phyloP scores from a whole-genome alignment of 2,329 filamentous ascomycete genomes.

The Aspergillus sp. region DNA sequence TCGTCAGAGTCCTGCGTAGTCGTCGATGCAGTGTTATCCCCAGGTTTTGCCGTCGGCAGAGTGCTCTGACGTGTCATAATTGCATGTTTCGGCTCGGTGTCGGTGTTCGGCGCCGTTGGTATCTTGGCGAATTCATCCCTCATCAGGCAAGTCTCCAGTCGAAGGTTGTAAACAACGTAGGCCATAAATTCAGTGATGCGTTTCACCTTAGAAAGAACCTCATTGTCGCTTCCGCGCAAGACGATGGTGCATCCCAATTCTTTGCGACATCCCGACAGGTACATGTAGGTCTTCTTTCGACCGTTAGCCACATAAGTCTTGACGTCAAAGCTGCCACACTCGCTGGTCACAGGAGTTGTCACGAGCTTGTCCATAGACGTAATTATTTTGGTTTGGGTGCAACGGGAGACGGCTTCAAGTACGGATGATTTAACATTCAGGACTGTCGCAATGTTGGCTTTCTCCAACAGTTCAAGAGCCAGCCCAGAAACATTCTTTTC shows the following conservation, averaged over 20 bases:
- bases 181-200: slow-evolving; percentile 97
- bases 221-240: slow-evolving; percentile 73
- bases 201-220: slow-evolving; percentile 75
- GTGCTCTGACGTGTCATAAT: slow-evolving; percentile 7
- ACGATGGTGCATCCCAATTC: slow-evolving; percentile 94
- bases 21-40: slow-evolving; percentile 6
- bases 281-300: slow-evolving; percentile 91
- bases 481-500: slow-evolving; percentile 90
- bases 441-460: slow-evolving; percentile 86
- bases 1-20: slow-evolving; percentile 13
- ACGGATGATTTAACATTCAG: slow-evolving; percentile 98
- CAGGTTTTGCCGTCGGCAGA: slow-evolving; percentile 3
- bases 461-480: slow-evolving; percentile 81
- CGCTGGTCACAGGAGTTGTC: slow-evolving; percentile 69
- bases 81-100: slow-evolving; percentile 18
- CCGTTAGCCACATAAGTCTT: slow-evolving; percentile 89
- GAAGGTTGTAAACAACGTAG: slow-evolving; percentile 97
- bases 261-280: slow-evolving; percentile 83
- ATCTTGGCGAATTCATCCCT: slow-evolving; percentile 87
- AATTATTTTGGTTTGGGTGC: slow-evolving; percentile 86
- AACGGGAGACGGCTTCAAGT: slow-evolving; percentile 89
- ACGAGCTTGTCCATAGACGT: slow-evolving; percentile 93
- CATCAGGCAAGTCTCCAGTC: slow-evolving; percentile 91
- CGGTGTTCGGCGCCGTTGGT: slow-evolving; percentile 59
- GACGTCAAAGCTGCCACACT: slow-evolving; percentile 85